These are phyloP conservation scores for Chloroidium sp. DNA, from an alignment of 163 green algal species.

Conservation along the genomic window DNA sequence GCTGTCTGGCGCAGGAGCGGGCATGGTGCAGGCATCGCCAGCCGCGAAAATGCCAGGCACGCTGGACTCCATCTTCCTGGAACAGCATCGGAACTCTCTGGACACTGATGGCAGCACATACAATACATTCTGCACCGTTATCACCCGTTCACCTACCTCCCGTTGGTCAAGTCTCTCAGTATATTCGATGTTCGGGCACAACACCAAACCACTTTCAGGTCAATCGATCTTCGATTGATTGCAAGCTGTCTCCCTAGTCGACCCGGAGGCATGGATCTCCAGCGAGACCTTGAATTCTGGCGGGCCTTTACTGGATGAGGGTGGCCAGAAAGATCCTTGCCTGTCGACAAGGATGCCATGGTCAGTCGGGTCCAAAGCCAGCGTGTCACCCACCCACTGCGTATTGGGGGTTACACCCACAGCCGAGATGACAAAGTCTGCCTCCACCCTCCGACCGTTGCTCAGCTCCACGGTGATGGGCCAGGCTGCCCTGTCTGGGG, in stretches of 20 bases:
- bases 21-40: conserved; percentile 43
- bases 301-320: no score
- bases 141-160: no score
- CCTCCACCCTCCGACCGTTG: conserved; percentile 30
- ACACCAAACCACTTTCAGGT: no score
- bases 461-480: conserved; percentile 22
- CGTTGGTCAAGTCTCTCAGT: no score
- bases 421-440: conserved; percentile 61
- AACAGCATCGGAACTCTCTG: not conserved
- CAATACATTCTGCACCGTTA: no score
- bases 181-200: no score
- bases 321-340: not conserved
- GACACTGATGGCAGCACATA: no score
- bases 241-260: no score
- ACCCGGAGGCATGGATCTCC: no score
- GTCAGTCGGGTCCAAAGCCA: conserved; percentile 31
- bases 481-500: not conserved
- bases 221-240: no score
- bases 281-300: no score
- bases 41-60: conserved; percentile 44
- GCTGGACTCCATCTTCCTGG: conserved; percentile 38
- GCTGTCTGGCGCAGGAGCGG: not conserved
- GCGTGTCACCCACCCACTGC: conserved; percentile 46
- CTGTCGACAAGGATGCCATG: conserved; percentile 55
- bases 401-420: conserved; percentile 63